Evolutionary conservation across 768 basidiomycete species (phyloP).

Genomic region (Kondoa malvinella): DNA sequence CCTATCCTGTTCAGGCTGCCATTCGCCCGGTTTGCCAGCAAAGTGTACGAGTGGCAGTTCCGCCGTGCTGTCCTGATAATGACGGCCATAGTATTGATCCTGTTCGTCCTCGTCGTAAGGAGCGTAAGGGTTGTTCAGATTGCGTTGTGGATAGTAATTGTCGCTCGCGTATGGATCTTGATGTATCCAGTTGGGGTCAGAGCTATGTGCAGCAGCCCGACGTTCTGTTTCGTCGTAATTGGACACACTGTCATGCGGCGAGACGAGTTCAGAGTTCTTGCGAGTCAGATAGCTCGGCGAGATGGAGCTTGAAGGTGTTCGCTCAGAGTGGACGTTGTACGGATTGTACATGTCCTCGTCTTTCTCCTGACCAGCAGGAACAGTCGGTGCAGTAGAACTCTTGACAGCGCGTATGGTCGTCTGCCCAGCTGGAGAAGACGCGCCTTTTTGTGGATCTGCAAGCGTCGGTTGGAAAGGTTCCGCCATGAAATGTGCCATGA

Average conservation of each 20-base stretch:
- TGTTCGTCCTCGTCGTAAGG: neutral
- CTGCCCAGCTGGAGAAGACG: neutral
- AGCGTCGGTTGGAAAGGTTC: neutral
- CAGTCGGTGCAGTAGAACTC: neutral
- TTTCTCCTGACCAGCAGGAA: neutral
- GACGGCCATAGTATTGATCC: neutral
- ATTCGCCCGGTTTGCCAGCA: neutral
- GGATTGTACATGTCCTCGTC: neutral
- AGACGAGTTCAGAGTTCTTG: neutral
- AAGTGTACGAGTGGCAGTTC: neutral
- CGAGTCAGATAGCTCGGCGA: neutral
- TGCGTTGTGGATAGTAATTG: neutral
- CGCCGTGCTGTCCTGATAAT: neutral
- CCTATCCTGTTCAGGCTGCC: neutral
- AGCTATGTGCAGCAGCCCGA: neutral
- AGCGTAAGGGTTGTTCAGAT: neutral
- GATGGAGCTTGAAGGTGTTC: neutral
- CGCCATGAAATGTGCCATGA: neutral
- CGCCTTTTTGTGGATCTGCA: neutral
- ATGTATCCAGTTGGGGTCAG: neutral
- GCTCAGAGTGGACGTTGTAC: neutral
- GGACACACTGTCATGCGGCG: neutral
- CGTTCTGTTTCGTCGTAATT: neutral
- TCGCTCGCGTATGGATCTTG: slow-evolving; percentile 4
- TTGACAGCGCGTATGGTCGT: neutral